A percentile compares a stretch with the other conserved stretches of the same genome.
phyloP scores from a whole-genome alignment of 2,329 filamentous ascomycete species.

The Lachnellula willkommii region DNA sequence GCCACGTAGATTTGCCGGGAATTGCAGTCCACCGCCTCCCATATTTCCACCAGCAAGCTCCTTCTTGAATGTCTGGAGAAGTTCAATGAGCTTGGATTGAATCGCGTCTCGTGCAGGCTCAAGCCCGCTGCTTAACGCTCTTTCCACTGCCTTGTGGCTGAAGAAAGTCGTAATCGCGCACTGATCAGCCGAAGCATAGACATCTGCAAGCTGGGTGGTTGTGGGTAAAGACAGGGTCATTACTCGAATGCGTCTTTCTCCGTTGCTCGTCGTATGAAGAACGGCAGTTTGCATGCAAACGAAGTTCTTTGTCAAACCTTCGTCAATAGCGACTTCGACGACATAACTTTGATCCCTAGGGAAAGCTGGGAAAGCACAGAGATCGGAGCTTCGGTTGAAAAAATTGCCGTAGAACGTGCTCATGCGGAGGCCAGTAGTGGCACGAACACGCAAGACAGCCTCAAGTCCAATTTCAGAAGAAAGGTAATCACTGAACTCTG shows the following conservation, averaged over 20 bases:
- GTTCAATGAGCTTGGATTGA: conserved; percentile 85
- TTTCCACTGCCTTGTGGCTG: conserved; percentile 95
- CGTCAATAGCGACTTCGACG: conserved; percentile 96
- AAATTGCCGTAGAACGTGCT: conserved; percentile 99
- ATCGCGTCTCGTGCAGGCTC: conserved; percentile 88
- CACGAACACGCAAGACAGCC: conserved; percentile 89
- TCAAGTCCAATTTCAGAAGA: conserved; percentile 94
- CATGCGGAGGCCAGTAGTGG: conserved; percentile 91
- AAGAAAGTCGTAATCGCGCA: conserved; percentile 90
- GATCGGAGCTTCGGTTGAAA: conserved; percentile 95
- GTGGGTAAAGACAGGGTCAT: conserved; percentile 90
- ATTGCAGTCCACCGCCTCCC: conserved; percentile 84
- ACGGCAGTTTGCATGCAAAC: conserved; percentile 93
- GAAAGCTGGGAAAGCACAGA: conserved; percentile 97
- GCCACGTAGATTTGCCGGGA: conserved; percentile 85
- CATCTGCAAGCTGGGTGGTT: conserved; percentile 80
- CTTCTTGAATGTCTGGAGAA: conserved; percentile 93
- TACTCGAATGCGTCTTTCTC: conserved; percentile 89
- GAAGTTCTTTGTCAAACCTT: conserved; percentile 84
- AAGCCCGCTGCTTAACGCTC: conserved; percentile 75
- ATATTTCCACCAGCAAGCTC: conserved; percentile 94
- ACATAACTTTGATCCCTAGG: conserved; percentile 96
- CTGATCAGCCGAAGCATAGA: conserved; percentile 94
- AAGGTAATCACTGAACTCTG: conserved; percentile 95
- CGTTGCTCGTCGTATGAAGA: conserved; percentile 95